Evolutionary conservation across 176 grass and related monocot genomes (phyloP).

Genomic region (Luzula sylvatica): DNA sequence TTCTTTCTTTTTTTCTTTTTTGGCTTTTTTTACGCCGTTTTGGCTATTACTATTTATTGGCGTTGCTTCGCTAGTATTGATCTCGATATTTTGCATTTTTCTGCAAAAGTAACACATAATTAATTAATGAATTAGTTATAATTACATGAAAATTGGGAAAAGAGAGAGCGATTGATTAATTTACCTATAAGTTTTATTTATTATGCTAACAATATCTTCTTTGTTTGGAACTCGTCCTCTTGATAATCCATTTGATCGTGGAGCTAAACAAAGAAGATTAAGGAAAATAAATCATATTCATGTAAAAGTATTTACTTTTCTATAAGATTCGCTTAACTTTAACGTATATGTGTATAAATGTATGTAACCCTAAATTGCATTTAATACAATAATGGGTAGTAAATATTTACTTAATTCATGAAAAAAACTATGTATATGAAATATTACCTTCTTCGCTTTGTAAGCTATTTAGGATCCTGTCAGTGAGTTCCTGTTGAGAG

Average conservation of each 20-base stretch:
- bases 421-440: no score
- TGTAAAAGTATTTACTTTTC: no score
- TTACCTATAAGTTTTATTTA: constrained; percentile 61
- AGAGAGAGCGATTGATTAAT: constrained; percentile 2
- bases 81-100: constrained; percentile 58
- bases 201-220: constrained; percentile 44
- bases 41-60: constrained; percentile 23
- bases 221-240: constrained; percentile 27
- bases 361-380: no score
- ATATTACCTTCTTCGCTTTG: constrained; percentile 46
- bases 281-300: not conserved
- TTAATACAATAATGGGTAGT: no score
- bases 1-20: constrained; percentile 43
- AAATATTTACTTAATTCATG: no score
- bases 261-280: constrained; percentile 28
- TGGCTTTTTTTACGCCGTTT: constrained; percentile 18
- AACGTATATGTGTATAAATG: no score
- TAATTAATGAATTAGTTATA: constrained; percentile 10
- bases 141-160: not conserved
- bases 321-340: no score
- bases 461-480: constrained; percentile 41
- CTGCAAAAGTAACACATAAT: constrained; percentile 34
- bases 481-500: constrained; percentile 48
- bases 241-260: constrained; percentile 16
- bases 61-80: constrained; percentile 11